Base-by-base conservation (phyloP, 2,329 filamentous ascomycete species). In the Beauveria asiatica region DNA sequence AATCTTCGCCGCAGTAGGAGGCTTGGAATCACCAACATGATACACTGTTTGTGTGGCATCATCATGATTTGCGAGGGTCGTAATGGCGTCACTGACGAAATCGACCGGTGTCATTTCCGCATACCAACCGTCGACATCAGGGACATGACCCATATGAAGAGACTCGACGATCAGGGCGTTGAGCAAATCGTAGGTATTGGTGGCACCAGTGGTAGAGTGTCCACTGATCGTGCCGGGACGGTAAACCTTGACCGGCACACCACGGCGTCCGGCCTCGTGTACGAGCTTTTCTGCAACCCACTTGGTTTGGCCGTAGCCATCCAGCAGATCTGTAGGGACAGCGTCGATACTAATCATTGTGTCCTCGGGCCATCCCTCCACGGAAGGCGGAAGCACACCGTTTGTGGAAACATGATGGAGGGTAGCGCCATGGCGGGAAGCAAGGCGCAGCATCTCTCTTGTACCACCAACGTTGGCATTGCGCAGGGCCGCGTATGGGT, bases 51-150 rank as follows among this genome's bases (percentile, higher is more conserved):
- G 86, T 10, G 84, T 78, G 1, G 79, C 77, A 41, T 85, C 78
- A 0, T 75, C 80, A 61, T 90, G 80, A 65, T 87, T 84, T 45
- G 86, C 81, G 21, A 92, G 80, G 19, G 87, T 83, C 25, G 89
- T 76, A 64, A 93, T 89, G 4, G 88, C 84, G 64, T 84, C 85
- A 73, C 85, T 89, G 61, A 92, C 88, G 67, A 90, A 92, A 72
- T 93, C 89, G 16, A 91, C 89, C 0, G 89, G 89, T 0, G 89
- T 92, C 89, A 92, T 92, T 74, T 93, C 89, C 1, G 88, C 83
- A 54, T 86, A 83, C 89, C 89, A 93, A 46, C 85, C 85, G 54
- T 87, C 80, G 4, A 92, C 84, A 57, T 89, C 80, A 0, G 89
- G 89, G 1, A 83, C 83, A 65, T 83, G 82, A 6, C 88, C 88